phyloP scores from a whole-genome alignment of 768 basidiomycete species.

The Leucosporidium creatinivorum region DNA sequence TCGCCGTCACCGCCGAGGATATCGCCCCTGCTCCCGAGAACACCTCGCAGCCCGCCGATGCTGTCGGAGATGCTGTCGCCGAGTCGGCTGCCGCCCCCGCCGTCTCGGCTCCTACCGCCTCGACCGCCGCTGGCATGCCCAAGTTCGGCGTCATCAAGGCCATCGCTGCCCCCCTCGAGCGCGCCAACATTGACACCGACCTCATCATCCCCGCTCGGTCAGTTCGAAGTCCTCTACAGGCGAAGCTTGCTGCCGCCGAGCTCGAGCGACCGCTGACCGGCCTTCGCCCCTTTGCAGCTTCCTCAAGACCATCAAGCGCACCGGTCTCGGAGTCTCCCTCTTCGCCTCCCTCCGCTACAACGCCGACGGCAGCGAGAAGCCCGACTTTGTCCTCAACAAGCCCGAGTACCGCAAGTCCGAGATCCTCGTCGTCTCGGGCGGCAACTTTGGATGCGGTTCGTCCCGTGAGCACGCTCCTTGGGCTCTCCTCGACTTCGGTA shows the following conservation, averaged over 20 bases:
- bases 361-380: constrained; percentile 63
- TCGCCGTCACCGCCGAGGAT: constrained; percentile 32
- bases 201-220: constrained; percentile 87
- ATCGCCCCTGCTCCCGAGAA: constrained; percentile 36
- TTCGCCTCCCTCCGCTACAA: constrained; percentile 77
- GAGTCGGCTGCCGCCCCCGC: constrained; percentile 35
- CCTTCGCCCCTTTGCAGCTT: background rate
- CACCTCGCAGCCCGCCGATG: constrained; percentile 3
- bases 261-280: background rate
- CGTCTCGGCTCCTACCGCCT: constrained; percentile 34
- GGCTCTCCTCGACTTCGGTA: constrained; percentile 67
- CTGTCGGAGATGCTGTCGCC: constrained; percentile 18
- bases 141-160: constrained; percentile 34
- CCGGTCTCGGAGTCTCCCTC: constrained; percentile 72
- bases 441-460: constrained; percentile 70
- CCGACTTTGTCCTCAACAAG: constrained; percentile 77
- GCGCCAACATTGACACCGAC: constrained; percentile 67
- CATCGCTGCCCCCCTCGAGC: constrained; percentile 37
- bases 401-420: constrained; percentile 65
- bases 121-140: constrained; percentile 32
- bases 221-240: background rate
- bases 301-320: constrained; percentile 74
- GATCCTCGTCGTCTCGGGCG: constrained; percentile 74
- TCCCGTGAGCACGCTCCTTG: constrained; percentile 81
- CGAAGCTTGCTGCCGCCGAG: no score